phyloP scores from a whole-genome alignment of 2,329 filamentous ascomycete genomes.

The Proliferodiscus dingleyae region DNA sequence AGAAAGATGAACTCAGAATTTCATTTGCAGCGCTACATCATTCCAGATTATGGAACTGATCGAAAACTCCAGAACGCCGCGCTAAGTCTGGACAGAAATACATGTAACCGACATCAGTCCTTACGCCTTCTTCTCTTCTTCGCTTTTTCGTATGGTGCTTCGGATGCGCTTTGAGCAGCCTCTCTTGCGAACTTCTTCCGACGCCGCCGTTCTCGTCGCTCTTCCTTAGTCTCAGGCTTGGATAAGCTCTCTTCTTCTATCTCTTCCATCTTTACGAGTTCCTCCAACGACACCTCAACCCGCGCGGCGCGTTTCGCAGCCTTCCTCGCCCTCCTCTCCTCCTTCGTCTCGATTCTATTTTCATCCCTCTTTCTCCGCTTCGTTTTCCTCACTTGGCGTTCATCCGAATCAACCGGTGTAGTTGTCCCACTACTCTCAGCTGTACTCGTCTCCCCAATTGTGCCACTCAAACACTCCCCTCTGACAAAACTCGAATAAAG shows the following conservation, averaged over 20 bases:
- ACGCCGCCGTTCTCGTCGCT: slow-evolving; percentile 35
- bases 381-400: slow-evolving; percentile 29
- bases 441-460: slow-evolving; percentile 38
- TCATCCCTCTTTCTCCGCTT: slow-evolving; percentile 28
- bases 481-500: slow-evolving; percentile 82
- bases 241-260: slow-evolving; percentile 17
- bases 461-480: slow-evolving; percentile 73
- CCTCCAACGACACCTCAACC: slow-evolving; percentile 15
- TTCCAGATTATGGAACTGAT: slow-evolving; percentile 12
- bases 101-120: slow-evolving; percentile 10
- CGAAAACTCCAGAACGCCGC: slow-evolving; percentile 21
- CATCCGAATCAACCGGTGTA: slow-evolving; percentile 15
- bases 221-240: slow-evolving; percentile 31
- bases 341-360: slow-evolving; percentile 29
- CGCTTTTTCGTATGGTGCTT: slow-evolving; percentile 27
- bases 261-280: slow-evolving; percentile 19
- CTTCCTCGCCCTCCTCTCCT: slow-evolving; percentile 35
- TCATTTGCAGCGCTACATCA: slow-evolving; percentile 11
- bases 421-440: slow-evolving; percentile 16
- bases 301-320: slow-evolving; percentile 32
- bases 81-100: slow-evolving; percentile 9
- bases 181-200: slow-evolving; percentile 30
- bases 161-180: slow-evolving; percentile 11
- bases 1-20: slow-evolving; percentile 10
- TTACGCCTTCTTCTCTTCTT: slow-evolving; percentile 30